Conservation (phyloP, 805 yeast species). For the Spathaspora hagerdaliae region DNA sequence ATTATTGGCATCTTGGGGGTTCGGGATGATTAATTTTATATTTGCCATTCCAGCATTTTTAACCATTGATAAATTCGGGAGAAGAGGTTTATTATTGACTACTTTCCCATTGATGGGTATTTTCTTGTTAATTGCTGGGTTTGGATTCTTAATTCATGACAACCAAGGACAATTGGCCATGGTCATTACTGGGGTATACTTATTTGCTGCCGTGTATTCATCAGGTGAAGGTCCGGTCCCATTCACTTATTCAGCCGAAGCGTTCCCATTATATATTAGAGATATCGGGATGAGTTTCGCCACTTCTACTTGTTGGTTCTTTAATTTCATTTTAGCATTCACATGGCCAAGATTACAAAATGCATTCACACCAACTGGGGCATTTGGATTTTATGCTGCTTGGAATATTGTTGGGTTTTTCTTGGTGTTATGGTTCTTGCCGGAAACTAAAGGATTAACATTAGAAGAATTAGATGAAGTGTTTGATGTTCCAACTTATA, state of each 20-base stretch:
- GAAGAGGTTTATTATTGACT: constrained; percentile 54
- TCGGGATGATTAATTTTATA: constrained; percentile 74
- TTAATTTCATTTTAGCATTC: constrained; percentile 64
- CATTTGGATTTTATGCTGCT: constrained; percentile 85
- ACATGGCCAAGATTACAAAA: constrained; percentile 73
- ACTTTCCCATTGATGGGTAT: constrained; percentile 65
- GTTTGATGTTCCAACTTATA: constrained; percentile 53
- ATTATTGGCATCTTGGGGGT: constrained; percentile 79
- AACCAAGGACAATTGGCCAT: constrained; percentile 53
- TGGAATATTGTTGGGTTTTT: constrained; percentile 74
- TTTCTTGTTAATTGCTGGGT: constrained; percentile 59
- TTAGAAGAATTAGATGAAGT: constrained; percentile 76
- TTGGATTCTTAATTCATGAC: constrained; percentile 64
- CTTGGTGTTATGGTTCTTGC: constrained; percentile 65
- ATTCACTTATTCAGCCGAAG: constrained; percentile 84
- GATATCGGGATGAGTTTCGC: constrained; percentile 80
- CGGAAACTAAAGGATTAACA: constrained; percentile 65
- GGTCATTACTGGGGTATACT: constrained; percentile 68
- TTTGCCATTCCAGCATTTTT: constrained; percentile 82
- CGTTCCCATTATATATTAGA: constrained; percentile 70
- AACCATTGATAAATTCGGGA: constrained; percentile 74
- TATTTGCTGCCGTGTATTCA: constrained; percentile 70
- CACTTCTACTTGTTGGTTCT: constrained; percentile 72
- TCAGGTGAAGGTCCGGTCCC: constrained; percentile 90
- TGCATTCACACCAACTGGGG: constrained; percentile 76